A percentile compares a stretch with the other conserved stretches of the same genome.
phyloP scores from a whole-genome alignment of 768 basidiomycete genomes.

The Tricholoma sp. region DNA sequence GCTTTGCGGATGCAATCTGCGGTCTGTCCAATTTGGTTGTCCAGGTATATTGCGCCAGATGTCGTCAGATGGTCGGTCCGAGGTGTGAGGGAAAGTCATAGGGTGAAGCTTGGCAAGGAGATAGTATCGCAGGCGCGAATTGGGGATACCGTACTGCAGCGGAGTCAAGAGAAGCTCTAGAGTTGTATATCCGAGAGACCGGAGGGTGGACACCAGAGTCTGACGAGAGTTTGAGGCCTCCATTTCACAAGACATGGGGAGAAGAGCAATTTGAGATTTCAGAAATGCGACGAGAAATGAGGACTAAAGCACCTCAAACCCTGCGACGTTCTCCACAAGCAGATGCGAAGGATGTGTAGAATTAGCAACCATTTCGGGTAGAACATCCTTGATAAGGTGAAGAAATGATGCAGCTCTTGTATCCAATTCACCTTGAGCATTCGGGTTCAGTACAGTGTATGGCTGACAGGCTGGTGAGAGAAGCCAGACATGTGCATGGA shows the following conservation, averaged over 20 bases:
- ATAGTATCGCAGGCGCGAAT: constrained; percentile 79
- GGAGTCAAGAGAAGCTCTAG: constrained; percentile 69
- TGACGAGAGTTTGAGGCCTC: constrained; percentile 64
- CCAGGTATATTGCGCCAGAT: constrained; percentile 57
- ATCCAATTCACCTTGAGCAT: constrained; percentile 65
- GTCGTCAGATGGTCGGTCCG: constrained; percentile 9
- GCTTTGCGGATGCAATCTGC: constrained; percentile 16
- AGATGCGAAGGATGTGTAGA: constrained; percentile 51
- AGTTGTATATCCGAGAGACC: constrained; percentile 48
- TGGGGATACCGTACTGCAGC: constrained; percentile 75
- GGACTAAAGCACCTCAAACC: constrained; percentile 60
- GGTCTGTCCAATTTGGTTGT: constrained; percentile 33
- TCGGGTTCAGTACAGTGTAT: constrained; percentile 73
- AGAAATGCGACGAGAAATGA: background rate
- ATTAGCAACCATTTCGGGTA: constrained; percentile 49
- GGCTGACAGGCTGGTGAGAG: constrained; percentile 83
- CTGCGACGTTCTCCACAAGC: constrained; percentile 78
- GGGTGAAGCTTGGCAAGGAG: constrained; percentile 57
- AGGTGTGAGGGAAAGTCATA: constrained; percentile 28
- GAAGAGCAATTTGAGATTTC: constrained; percentile 6
- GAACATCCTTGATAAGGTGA: constrained; percentile 56
- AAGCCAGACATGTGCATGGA: constrained; percentile 65
- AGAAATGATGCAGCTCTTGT: constrained; percentile 75
- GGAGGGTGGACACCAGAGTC: constrained; percentile 48
- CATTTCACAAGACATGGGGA: background rate